phyloP scores from a whole-genome alignment of 2,329 filamentous ascomycete species.

The Colletotrichum navitas region DNA sequence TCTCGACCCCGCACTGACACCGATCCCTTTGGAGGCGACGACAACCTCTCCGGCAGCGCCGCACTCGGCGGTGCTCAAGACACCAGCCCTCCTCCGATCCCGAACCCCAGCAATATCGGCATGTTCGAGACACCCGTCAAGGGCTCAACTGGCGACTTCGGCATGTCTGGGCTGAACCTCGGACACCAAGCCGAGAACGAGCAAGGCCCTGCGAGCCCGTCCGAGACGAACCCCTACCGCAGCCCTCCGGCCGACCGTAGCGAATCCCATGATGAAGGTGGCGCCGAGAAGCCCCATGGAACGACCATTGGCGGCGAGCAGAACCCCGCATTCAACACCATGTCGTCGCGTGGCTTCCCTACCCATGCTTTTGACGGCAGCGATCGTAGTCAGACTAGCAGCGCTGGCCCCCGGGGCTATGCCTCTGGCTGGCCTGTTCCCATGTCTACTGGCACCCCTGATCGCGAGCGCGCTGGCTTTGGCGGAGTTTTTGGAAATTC shows the following conservation, averaged over 20 bases:
- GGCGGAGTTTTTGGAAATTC: constrained; percentile 79
- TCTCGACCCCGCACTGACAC: constrained; percentile 77
- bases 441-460: constrained; percentile 75
- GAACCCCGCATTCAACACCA: constrained; percentile 64
- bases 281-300: constrained; percentile 62
- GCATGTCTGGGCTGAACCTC: constrained; percentile 71
- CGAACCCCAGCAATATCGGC: constrained; percentile 53
- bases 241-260: constrained; percentile 84
- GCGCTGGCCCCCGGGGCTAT: constrained; percentile 83
- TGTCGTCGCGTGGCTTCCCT: constrained; percentile 63
- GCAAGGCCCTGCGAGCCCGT: constrained; percentile 87
- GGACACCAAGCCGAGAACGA: constrained; percentile 68
- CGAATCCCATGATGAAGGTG: constrained; percentile 71
- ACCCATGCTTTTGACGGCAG: constrained; percentile 74
- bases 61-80: constrained; percentile 83
- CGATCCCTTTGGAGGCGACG: constrained; percentile 82
- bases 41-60: constrained; percentile 74
- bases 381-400: constrained; percentile 94
- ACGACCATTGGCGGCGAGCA: constrained; percentile 64
- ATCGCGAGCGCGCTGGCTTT: constrained; percentile 70
- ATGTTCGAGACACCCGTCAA: constrained; percentile 68
- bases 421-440: constrained; percentile 72
- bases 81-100: constrained; percentile 62
- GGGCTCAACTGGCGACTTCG: constrained; percentile 69
- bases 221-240: constrained; percentile 95